Percentiles rank a stretch among this genome's conserved stretches.
Conservation (phyloP, 129 eudicot genomes). For the Lactuca sativa region DNA sequence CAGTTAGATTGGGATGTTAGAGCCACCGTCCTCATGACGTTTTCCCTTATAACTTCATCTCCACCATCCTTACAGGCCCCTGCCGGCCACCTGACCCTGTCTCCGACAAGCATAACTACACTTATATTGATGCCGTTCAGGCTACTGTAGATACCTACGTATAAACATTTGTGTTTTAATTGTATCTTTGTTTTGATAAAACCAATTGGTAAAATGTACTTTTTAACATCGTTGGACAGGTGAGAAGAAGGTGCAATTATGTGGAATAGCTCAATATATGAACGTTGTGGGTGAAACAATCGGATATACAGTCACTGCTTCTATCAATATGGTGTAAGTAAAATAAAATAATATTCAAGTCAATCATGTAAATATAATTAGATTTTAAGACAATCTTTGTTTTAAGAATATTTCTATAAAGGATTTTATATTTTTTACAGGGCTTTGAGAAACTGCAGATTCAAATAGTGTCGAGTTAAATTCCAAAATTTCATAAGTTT, state of each 20-base stretch:
- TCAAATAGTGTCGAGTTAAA: slow-evolving; percentile 65
- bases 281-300: slow-evolving; percentile 73
- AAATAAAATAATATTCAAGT: neutral
- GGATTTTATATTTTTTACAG: slow-evolving; percentile 21
- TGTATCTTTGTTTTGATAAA: too few relatives aligned
- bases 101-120: slow-evolving; percentile 71
- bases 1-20: slow-evolving; percentile 3
- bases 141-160: slow-evolving; percentile 56
- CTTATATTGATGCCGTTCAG: slow-evolving; percentile 77
- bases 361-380: too few relatives aligned
- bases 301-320: slow-evolving; percentile 92
- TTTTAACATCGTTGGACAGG: slow-evolving; percentile 54
- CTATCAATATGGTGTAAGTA: slow-evolving; percentile 93
- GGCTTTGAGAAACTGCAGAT: slow-evolving; percentile 68
- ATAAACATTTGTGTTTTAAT: neutral
- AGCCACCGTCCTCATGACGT: slow-evolving; percentile 60
- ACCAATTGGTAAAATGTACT: too few relatives aligned
- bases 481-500: slow-evolving; percentile 68
- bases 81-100: slow-evolving; percentile 71
- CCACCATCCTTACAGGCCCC: slow-evolving; percentile 69
- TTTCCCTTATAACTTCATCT: slow-evolving; percentile 73
- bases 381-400: neutral
- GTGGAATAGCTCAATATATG: slow-evolving; percentile 76
- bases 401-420: neutral
- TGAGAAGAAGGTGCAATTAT: slow-evolving; percentile 62